These are phyloP conservation scores for Corylus avellana DNA, from an alignment of 306 rosid genomes.

Conservation along the genomic window DNA sequence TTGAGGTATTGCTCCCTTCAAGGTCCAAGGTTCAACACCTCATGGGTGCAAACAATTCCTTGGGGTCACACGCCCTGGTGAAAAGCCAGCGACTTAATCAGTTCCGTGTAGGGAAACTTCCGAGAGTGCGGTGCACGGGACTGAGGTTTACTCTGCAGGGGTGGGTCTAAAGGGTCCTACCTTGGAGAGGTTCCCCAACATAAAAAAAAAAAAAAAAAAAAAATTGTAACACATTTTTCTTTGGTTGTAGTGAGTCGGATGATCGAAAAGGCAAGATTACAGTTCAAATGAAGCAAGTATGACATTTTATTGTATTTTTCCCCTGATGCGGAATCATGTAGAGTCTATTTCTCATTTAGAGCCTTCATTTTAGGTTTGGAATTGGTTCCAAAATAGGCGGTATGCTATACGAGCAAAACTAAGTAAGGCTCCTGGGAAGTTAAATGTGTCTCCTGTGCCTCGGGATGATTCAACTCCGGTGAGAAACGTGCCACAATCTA, in stretches of 20 bases:
- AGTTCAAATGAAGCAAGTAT: conserved; percentile 97
- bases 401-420: conserved; percentile 89
- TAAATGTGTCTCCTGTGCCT: conserved; percentile 71
- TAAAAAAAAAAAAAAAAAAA: no score
- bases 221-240: background rate
- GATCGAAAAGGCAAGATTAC: conserved; percentile 90
- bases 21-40: no score
- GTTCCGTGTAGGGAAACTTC: no score
- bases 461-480: conserved; percentile 63
- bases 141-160: no score
- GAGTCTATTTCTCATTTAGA: conserved; percentile 31
- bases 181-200: no score
- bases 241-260: conserved; percentile 58
- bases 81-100: no score
- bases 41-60: no score
- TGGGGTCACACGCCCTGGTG: no score
- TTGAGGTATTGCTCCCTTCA: no score
- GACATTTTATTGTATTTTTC: conserved; percentile 30
- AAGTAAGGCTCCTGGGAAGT: conserved; percentile 77
- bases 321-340: conserved; percentile 3
- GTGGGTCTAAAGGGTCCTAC: no score
- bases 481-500: conserved; percentile 64
- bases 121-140: no score
- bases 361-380: conserved; percentile 75
- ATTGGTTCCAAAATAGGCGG: conserved; percentile 98